Evolutionary conservation across 2,329 filamentous ascomycete species (phyloP), one percentile per base, ranked within the genome.

Genomic region (Fusarium sp.): DNA sequence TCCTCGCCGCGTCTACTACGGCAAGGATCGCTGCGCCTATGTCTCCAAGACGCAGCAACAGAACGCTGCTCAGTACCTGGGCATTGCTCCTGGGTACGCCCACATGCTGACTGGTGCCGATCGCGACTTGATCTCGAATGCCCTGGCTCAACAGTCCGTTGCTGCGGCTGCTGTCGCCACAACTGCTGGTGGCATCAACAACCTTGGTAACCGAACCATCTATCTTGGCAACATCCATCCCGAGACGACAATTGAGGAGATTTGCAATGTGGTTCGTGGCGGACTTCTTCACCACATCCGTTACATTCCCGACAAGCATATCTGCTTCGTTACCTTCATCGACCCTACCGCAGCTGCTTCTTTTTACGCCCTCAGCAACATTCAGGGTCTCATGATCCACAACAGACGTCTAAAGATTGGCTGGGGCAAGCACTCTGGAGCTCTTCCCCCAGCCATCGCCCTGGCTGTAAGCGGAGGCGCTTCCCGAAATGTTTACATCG

Each of bases 11-110:
- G 96, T 99, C 12, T 98, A 97, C 86, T 99, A 99, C 76, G 96
- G 96, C 80, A 99, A 99, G 84, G 96, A 99, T 79, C 89, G 96
- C 66, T 99, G 96, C 77, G 96, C 96, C 18, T 99, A 99, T 76
- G 95, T 99, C 53, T 99, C 96, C 62, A 99, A 99, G 87, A 99
- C 96, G 0, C 96, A 99, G 82, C 96, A 99, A 83, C 96, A 99
- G 82, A 99, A 99, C 75, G 96, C 96, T 9, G 96, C 96, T 34
- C 96, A 99, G 81, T 99, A 98, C 79, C 87, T 99, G 26, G 96
- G 96, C 57, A 99, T 99, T 75, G 94, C 96, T 20, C 96, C 96
- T 37, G 95, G 95, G 30, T 97, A 98, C 76, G 94, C 96, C 20
- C 94, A 98, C 79, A 95, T 97, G 80, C 86, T 99, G 71, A 98